Percentiles rank a stretch among this genome's conserved stretches.
Evolutionary conservation across 139 green algal species (phyloP).

Genomic region (Trebouxia sp.): DNA sequence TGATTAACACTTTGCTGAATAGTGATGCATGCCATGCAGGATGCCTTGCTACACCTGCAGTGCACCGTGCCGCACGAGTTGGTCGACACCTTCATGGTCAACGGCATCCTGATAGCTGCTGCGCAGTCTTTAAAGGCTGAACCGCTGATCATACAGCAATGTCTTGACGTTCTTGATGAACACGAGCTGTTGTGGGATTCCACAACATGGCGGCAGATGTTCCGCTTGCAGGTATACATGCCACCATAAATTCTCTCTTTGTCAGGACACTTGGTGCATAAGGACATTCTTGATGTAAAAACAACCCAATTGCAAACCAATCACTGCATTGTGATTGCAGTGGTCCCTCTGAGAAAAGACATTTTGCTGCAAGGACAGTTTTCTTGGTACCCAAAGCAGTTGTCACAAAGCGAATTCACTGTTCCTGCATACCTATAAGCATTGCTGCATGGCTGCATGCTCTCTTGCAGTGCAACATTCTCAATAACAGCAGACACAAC

Average conservation of each 20-base stretch:
- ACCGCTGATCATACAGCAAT: background rate
- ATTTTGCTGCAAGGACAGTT: too few relatives aligned
- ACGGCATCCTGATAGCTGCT: background rate
- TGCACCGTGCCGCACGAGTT: background rate
- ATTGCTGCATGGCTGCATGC: too few relatives aligned
- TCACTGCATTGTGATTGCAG: too few relatives aligned
- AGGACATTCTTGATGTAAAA: too few relatives aligned
- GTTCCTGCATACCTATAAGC: too few relatives aligned
- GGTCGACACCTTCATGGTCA: background rate
- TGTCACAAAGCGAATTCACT: too few relatives aligned
- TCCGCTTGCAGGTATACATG: background rate
- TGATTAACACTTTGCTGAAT: background rate
- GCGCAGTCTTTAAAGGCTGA: background rate
- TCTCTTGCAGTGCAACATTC: too few relatives aligned
- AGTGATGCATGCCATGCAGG: background rate
- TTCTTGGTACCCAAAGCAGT: too few relatives aligned
- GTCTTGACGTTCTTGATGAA: background rate
- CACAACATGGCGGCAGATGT: background rate
- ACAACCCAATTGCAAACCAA: too few relatives aligned
- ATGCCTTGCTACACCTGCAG: background rate
- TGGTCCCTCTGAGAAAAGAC: too few relatives aligned
- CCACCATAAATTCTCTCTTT: background rate
- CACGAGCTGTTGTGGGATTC: background rate
- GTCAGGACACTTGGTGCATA: background rate
- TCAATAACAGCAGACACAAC: too few relatives aligned